Percentiles rank a stretch among this genome's conserved stretches.
Evolutionary conservation across 164 flowering plant genomes (phyloP).

Genomic region (Liriodendron chinense): DNA sequence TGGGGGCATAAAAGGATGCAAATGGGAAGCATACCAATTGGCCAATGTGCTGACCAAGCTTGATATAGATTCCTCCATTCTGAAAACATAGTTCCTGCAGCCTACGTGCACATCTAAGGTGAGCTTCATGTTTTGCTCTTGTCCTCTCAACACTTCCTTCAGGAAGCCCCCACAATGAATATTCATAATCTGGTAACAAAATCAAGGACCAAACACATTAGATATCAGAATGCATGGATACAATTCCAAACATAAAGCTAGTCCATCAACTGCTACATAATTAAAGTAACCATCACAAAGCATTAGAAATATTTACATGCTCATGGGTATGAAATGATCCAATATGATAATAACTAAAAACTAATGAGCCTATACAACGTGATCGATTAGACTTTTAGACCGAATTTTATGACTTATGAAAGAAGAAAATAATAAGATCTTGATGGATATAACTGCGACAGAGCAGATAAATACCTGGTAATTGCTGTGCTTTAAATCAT

Average conservation of each 20-base stretch:
- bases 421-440: too few relatives aligned
- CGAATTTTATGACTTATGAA: too few relatives aligned
- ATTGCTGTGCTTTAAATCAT: too few relatives aligned
- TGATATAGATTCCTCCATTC: constrained; percentile 97
- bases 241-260: neutral
- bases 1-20: neutral
- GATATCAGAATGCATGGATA: neutral
- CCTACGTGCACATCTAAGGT: constrained; percentile 66
- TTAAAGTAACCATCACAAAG: too few relatives aligned
- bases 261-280: neutral
- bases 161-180: constrained; percentile 73
- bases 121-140: constrained; percentile 76
- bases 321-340: too few relatives aligned
- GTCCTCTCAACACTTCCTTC: constrained; percentile 75
- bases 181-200: constrained; percentile 67
- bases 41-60: constrained; percentile 92
- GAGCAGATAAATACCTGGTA: too few relatives aligned
- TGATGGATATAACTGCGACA: too few relatives aligned
- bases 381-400: too few relatives aligned
- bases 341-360: too few relatives aligned
- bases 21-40: constrained; percentile 68
- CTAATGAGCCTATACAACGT: too few relatives aligned
- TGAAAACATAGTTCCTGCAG: constrained; percentile 84
- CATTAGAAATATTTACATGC: too few relatives aligned
- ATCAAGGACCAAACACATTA: neutral